Percentiles rank a stretch among this genome's conserved stretches.
phyloP scores from a whole-genome alignment of 176 grass and related monocot species.

The Musa itinerans region DNA sequence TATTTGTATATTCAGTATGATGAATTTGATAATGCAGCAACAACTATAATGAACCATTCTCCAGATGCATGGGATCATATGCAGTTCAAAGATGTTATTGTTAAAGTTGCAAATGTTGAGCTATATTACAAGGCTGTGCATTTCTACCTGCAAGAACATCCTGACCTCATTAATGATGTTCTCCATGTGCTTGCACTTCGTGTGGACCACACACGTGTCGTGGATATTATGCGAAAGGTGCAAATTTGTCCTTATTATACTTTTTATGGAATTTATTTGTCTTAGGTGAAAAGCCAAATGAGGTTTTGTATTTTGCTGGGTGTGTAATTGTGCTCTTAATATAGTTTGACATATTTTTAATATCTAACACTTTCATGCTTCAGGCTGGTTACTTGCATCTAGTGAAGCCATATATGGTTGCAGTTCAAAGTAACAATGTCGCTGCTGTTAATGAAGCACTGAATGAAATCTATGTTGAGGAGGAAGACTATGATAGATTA shows the following conservation, averaged over 20 bases:
- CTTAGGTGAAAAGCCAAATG: not conserved
- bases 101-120: slow-evolving; percentile 96
- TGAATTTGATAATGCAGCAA: slow-evolving; percentile 97
- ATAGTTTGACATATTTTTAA: not conserved
- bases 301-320: not conserved
- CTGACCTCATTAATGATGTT: slow-evolving; percentile 96
- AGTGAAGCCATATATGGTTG: slow-evolving; percentile 95
- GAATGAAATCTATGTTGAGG: slow-evolving; percentile 92
- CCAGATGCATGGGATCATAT: slow-evolving; percentile 99
- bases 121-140: slow-evolving; percentile 94
- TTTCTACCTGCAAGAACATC: slow-evolving; percentile 95
- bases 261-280: not conserved
- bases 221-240: slow-evolving; percentile 96
- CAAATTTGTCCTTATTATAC: slow-evolving; percentile 5
- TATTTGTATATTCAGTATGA: slow-evolving; percentile 93
- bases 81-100: slow-evolving; percentile 90
- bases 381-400: slow-evolving; percentile 89
- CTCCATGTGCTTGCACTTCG: slow-evolving; percentile 85
- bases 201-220: slow-evolving; percentile 84
- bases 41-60: slow-evolving; percentile 95
- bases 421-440: slow-evolving; percentile 96
- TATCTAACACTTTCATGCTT: slow-evolving; percentile 14
- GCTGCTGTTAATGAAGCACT: slow-evolving; percentile 88
- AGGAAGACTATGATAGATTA: slow-evolving; percentile 87
- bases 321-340: not conserved